A percentile compares a stretch with the other conserved stretches of the same genome.
Evolutionary conservation across 306 rosid species (phyloP).

Genomic region (Dalbergia oliveri): DNA sequence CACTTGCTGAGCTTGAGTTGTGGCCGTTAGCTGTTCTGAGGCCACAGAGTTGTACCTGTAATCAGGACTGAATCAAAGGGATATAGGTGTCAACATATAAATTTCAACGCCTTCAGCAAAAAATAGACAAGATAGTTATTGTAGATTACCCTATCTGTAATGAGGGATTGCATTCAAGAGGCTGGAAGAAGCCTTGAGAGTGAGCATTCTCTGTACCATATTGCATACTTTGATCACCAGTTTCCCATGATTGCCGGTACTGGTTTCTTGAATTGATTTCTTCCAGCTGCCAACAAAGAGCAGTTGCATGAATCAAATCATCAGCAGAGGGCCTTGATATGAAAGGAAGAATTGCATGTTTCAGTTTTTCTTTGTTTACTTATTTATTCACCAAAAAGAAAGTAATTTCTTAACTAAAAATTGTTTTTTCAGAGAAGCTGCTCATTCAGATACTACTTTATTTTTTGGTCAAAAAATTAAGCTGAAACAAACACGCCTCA

Average conservation of each 20-base stretch:
- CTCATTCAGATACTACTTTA: too few relatives aligned
- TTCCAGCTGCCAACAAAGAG: constrained; percentile 67
- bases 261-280: constrained; percentile 78
- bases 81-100: neutral
- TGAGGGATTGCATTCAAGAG: constrained; percentile 88
- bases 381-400: too few relatives aligned
- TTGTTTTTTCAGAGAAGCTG: too few relatives aligned
- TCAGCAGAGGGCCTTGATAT: neutral
- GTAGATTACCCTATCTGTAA: constrained; percentile 71
- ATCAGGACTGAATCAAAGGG: constrained; percentile 47
- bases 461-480: too few relatives aligned
- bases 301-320: constrained; percentile 15
- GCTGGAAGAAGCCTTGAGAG: constrained; percentile 82
- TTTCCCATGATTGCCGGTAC: constrained; percentile 78
- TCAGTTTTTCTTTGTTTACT: too few relatives aligned
- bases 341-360: neutral
- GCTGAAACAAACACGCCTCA: neutral
- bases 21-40: constrained; percentile 70
- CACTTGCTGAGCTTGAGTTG: constrained; percentile 77
- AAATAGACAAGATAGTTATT: constrained; percentile 61
- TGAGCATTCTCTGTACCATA: constrained; percentile 72
- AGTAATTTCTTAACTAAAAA: too few relatives aligned
- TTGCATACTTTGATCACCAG: constrained; percentile 73
- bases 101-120: constrained; percentile 53
- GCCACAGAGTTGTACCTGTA: constrained; percentile 63